Evolutionary conservation across 306 rosid genomes (phyloP).

Genomic region (Glycine soja): DNA sequence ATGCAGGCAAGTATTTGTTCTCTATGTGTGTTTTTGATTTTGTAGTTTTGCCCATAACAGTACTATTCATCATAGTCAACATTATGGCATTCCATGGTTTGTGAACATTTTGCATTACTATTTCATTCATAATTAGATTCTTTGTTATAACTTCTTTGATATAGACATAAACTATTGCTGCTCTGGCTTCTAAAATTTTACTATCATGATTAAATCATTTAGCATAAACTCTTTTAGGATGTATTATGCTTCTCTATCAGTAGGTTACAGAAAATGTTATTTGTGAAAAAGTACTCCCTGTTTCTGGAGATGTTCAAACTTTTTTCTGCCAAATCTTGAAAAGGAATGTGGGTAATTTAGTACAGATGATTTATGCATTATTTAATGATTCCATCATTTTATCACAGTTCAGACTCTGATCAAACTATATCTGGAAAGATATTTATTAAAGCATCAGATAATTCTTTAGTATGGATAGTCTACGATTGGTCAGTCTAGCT

Average conservation of each 20-base stretch:
- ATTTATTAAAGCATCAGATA: neutral
- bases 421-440: conserved; percentile 10
- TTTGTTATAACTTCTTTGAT: conserved; percentile 14
- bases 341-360: conserved; percentile 5
- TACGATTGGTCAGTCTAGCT: neutral
- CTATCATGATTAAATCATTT: neutral
- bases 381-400: conserved; percentile 15
- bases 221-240: neutral
- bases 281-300: neutral
- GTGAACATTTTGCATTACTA: neutral
- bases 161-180: neutral
- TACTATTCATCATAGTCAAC: conserved; percentile 14
- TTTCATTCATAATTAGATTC: neutral
- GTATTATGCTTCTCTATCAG: conserved; percentile 28
- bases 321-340: neutral
- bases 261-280: neutral
- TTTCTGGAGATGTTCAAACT: conserved; percentile 21
- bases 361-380: conserved; percentile 23
- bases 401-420: conserved; percentile 7
- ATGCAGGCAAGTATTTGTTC: conserved; percentile 89
- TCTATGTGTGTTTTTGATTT: conserved; percentile 2
- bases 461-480: conserved; percentile 16
- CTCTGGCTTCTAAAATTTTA: conserved; percentile 27
- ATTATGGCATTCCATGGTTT: conserved; percentile 27
- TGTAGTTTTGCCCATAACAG: conserved; percentile 22